phyloP scores from a whole-genome alignment of 441 rosid genomes.

The Erodium moschatum region DNA sequence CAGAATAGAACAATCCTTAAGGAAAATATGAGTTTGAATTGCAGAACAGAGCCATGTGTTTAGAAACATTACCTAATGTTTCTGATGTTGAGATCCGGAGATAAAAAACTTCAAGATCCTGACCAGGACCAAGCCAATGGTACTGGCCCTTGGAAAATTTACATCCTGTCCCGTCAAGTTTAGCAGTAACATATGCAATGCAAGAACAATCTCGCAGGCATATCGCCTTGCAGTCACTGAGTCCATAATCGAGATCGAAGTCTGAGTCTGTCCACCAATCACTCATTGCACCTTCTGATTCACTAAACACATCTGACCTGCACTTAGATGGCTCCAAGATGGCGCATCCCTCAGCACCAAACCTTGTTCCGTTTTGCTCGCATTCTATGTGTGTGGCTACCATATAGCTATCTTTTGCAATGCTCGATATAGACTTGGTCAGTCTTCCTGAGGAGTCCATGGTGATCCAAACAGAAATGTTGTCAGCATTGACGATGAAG shows the following conservation, averaged over 20 bases:
- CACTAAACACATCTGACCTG: neutral
- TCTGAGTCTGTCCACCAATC: neutral
- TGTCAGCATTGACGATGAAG: neutral
- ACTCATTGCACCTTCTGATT: neutral
- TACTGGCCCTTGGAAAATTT: neutral
- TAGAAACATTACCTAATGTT: too few relatives aligned
- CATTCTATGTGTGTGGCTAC: too few relatives aligned
- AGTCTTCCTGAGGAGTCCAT: neutral
- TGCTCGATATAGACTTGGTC: neutral
- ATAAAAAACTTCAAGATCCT: neutral
- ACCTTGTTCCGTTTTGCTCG: too few relatives aligned
- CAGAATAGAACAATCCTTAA: neutral
- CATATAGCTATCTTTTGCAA: neutral
- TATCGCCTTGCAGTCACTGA: neutral
- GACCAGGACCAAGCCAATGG: neutral
- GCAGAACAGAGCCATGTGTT: too few relatives aligned
- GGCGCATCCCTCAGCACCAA: neutral
- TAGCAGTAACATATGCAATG: neutral
- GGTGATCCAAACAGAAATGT: neutral
- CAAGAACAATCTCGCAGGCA: neutral
- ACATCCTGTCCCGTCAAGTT: neutral
- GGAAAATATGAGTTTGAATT: neutral
- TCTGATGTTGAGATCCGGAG: neutral
- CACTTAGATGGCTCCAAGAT: neutral
- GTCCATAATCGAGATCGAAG: neutral